Percentiles rank a stretch among this genome's conserved stretches.
These are phyloP conservation scores for Leccinum pellstonianum DNA, from an alignment of 768 basidiomycete species.

Conservation along the genomic window DNA sequence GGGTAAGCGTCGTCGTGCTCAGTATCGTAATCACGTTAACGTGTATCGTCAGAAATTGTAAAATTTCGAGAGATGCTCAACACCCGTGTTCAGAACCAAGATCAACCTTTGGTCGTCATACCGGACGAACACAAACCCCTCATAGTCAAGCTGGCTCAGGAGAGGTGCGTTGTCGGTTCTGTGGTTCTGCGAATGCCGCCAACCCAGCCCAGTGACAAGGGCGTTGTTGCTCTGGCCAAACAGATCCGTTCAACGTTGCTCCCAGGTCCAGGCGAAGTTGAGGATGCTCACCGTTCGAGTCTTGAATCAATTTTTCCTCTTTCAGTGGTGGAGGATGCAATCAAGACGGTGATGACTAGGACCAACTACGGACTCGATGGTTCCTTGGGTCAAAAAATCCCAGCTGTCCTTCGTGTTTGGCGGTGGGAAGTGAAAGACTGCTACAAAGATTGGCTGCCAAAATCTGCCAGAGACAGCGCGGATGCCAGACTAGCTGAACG, in stretches of 20 bases:
- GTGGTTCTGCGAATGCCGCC: conserved; percentile 3
- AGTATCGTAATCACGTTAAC: conserved; percentile 1
- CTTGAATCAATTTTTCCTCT: conserved; percentile 43
- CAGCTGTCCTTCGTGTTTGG: conserved; percentile 73
- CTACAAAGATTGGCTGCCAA: conserved; percentile 63
- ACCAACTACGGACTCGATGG: conserved; percentile 79
- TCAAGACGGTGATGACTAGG: conserved; percentile 61
- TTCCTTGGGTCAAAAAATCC: conserved; percentile 48
- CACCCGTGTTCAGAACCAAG: conserved; percentile 44
- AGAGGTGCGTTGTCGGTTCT: conserved; percentile 56
- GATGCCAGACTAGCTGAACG: conserved; percentile 64
- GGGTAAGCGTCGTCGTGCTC: conserved; percentile 44
- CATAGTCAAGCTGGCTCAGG: conserved; percentile 80
- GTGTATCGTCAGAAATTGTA: conserved; percentile 57
- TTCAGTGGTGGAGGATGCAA: conserved; percentile 56
- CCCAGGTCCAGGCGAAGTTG: conserved; percentile 59
- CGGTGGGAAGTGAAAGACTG: conserved; percentile 79
- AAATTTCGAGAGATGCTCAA: conserved; percentile 74
- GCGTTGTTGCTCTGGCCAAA: conserved; percentile 58
- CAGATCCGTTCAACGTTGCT: conserved; percentile 68
- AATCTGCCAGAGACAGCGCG: conserved; percentile 60
- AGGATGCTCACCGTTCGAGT: conserved; percentile 34
- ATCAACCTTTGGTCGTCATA: conserved; percentile 52
- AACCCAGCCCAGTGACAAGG: conserved; percentile 62
- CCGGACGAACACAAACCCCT: conserved; percentile 71